Evolutionary conservation across 2,329 filamentous ascomycete genomes (phyloP), one percentile per base, ranked within the genome.

Genomic region (Sclerotinia subarctica): DNA sequence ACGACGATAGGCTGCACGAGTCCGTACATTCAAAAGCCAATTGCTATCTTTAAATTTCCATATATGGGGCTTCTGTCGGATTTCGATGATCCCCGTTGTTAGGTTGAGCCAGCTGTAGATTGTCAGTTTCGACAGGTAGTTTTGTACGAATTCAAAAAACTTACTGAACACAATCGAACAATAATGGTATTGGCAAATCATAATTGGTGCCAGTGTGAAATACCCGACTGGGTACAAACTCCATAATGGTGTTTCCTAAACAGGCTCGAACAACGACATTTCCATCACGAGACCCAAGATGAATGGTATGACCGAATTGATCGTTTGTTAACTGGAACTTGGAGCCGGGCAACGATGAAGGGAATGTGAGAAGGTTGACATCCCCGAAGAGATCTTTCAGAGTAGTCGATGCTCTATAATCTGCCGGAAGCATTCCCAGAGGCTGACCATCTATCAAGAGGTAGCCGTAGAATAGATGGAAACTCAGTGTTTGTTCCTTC

Each of bases 291-390:
- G 82, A 80, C 0, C 87, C 86, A 52, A 91, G 72, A 72, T 91
- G 85, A 1, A 90, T 77, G 2, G 80, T 72, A 71, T 84, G 79
- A 0, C 74, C 78, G 1, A 79, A 69, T 21, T 80, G 76, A 49
- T 69, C 0, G 75, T 76, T 67, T 66, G 78, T 78, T 6, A 74
- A 46, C 29, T 78, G 77, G 67, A 87, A 84, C 0, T 80, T 80
- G 83, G 90, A 88, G 0, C 84, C 86, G 0, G 73, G 75, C 0
- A 86, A 69, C 0, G 70, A 67, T 0, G 88, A 90, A 0, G 87
- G 83, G 26, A 76, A 84, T 0, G 83, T 84, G 0, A 82, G 79
- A 0, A 89, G 79, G 35, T 79, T 79, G 19, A 84, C 81, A 1
- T 81, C 76, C 0, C 84, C 84, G 72, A 91, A 89, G 0, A 91